These are phyloP conservation scores for Alloascoidea africana DNA, from an alignment of 805 yeast species.

Conservation along the genomic window DNA sequence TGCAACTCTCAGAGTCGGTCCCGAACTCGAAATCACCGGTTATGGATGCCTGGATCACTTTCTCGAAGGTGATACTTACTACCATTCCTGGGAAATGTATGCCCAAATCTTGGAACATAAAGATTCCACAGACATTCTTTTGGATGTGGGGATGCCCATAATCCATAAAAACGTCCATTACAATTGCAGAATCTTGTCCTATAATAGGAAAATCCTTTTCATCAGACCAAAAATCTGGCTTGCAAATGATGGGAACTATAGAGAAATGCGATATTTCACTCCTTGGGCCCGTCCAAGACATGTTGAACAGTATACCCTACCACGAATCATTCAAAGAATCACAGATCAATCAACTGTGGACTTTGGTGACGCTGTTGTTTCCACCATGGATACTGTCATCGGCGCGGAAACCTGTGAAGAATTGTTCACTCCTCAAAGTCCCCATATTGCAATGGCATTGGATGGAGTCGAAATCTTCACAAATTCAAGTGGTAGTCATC, in stretches of 20 bases:
- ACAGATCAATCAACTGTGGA: constrained; percentile 56
- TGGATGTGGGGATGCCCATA: constrained; percentile 94
- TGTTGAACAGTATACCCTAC: constrained; percentile 61
- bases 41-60: constrained; percentile 94
- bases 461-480: constrained; percentile 98
- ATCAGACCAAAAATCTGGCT: constrained; percentile 88
- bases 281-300: constrained; percentile 80
- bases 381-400: constrained; percentile 71
- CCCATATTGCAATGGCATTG: constrained; percentile 80
- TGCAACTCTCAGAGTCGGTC: constrained; percentile 86
- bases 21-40: constrained; percentile 89
- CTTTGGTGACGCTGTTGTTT: constrained; percentile 84
- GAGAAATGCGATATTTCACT: constrained; percentile 94
- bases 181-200: constrained; percentile 79
- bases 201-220: constrained; percentile 62
- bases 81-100: constrained; percentile 93
- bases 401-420: constrained; percentile 99
- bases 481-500: constrained; percentile 96
- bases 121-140: constrained; percentile 60
- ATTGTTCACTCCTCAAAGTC: constrained; percentile 89
- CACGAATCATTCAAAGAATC: constrained; percentile 46
- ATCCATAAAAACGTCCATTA: constrained; percentile 77
- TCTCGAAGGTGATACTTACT: constrained; percentile 72
- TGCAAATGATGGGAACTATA: constrained; percentile 95
- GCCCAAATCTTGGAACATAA: constrained; percentile 53